These are phyloP conservation scores for Colletotrichum phormii DNA, from an alignment of 2,329 filamentous ascomycete genomes.

Conservation along the genomic window DNA sequence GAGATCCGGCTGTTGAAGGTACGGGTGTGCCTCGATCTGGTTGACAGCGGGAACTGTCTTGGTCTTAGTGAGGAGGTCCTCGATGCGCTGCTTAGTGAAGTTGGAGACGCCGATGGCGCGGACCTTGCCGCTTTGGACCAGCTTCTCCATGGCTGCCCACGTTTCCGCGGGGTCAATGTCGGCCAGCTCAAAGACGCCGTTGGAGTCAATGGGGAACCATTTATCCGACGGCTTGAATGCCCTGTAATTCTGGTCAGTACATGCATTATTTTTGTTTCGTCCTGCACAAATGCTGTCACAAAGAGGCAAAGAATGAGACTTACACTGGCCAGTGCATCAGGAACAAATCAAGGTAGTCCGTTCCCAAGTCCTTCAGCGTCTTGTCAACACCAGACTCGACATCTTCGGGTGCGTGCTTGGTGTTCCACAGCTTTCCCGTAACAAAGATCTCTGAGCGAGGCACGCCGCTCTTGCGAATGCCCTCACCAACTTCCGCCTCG, in stretches of 20 bases:
- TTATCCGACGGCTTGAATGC: slow-evolving; percentile 65
- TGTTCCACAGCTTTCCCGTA: slow-evolving; percentile 74
- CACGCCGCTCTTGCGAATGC: slow-evolving; percentile 53
- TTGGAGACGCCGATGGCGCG: slow-evolving; percentile 64
- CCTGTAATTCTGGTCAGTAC: slow-evolving; percentile 42
- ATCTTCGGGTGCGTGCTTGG: slow-evolving; percentile 59
- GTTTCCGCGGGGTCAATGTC: slow-evolving; percentile 56
- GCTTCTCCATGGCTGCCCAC: slow-evolving; percentile 52
- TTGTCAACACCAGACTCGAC: slow-evolving; percentile 61
- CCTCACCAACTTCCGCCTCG: slow-evolving; percentile 55
- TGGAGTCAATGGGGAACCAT: slow-evolving; percentile 56
- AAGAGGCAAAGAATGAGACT: slow-evolving; percentile 5
- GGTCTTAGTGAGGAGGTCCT: slow-evolving; percentile 60
- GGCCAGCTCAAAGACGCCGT: slow-evolving; percentile 74
- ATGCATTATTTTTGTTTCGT: not conserved
- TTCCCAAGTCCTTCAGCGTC: slow-evolving; percentile 60
- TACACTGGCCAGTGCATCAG: slow-evolving; percentile 61
- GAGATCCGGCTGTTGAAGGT: slow-evolving; percentile 71
- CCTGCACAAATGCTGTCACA: too few relatives aligned
- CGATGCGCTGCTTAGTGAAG: slow-evolving; percentile 56
- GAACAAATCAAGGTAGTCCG: slow-evolving; percentile 65
- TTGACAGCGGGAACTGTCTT: slow-evolving; percentile 70
- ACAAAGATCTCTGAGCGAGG: slow-evolving; percentile 57
- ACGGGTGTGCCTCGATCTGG: slow-evolving; percentile 78
- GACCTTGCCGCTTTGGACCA: slow-evolving; percentile 52